Percentiles rank a stretch among this genome's conserved stretches.
Conservation (phyloP, 257 asterid species). For the Solanum bulbocastanum region DNA sequence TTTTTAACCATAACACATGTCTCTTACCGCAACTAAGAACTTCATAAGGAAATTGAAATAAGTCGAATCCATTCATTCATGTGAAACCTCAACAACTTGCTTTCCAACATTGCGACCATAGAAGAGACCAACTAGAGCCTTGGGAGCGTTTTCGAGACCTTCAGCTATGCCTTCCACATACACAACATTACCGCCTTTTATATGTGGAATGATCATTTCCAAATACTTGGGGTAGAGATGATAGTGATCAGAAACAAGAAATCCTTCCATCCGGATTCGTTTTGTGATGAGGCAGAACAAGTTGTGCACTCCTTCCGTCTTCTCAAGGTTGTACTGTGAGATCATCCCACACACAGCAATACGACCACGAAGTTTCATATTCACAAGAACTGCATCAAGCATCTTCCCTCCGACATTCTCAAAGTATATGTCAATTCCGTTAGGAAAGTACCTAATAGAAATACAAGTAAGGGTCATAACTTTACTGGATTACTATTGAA, state of each 20-base stretch:
- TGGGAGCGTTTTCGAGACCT: neutral
- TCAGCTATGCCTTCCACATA: neutral
- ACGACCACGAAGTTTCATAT: neutral
- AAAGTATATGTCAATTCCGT: neutral
- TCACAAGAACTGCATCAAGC: neutral
- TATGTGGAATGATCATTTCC: neutral
- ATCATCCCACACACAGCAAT: neutral
- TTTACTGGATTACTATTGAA: neutral
- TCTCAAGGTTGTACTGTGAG: neutral
- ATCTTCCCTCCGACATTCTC: neutral
- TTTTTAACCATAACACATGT: neutral
- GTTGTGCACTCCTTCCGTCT: neutral
- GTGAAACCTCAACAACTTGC: neutral
- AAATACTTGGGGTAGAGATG: neutral
- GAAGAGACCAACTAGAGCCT: neutral
- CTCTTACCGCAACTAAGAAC: neutral
- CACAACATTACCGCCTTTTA: neutral
- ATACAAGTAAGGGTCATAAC: neutral
- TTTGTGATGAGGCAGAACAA: neutral
- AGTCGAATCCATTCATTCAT: neutral
- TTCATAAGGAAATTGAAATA: no score
- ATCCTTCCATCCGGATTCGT: neutral
- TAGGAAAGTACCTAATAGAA: neutral
- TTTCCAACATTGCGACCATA: neutral
- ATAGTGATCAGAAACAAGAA: neutral